Percentiles rank a stretch among this genome's conserved stretches.
phyloP scores from a whole-genome alignment of 768 basidiomycete species.

The Strobilomyces confusus region DNA sequence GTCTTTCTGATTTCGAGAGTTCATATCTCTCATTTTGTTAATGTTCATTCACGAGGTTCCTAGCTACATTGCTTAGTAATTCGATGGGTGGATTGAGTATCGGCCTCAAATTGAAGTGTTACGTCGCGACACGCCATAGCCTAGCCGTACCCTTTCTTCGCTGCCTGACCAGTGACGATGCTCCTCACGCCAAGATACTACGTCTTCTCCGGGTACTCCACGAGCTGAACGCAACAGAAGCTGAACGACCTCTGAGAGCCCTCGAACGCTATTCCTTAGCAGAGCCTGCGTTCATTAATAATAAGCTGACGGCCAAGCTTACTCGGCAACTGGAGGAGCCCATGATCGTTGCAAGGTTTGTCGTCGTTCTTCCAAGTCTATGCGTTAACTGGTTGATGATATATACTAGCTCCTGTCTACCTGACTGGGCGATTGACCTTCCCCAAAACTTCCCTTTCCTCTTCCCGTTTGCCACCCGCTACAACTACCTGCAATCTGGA shows the following conservation, averaged over 20 bases:
- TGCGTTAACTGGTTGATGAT: background rate
- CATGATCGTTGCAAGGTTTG: slow-evolving; percentile 96
- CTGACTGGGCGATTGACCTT: slow-evolving; percentile 95
- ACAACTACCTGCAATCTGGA: slow-evolving; percentile 96
- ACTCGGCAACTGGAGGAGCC: slow-evolving; percentile 95
- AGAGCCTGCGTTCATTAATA: slow-evolving; percentile 91
- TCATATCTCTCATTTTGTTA: no score
- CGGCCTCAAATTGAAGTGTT: no score
- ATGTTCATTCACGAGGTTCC: no score
- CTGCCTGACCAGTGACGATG: slow-evolving; percentile 80
- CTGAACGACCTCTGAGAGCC: slow-evolving; percentile 49
- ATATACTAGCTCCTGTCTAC: slow-evolving; percentile 83
- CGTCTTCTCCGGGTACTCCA: slow-evolving; percentile 85
- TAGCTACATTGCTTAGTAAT: no score
- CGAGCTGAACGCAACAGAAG: slow-evolving; percentile 72
- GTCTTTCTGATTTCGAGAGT: no score
- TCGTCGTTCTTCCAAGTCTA: slow-evolving; percentile 1
- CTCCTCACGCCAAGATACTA: slow-evolving; percentile 85
- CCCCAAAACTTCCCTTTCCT: slow-evolving; percentile 98
- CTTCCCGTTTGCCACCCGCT: slow-evolving; percentile 97
- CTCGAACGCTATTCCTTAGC: slow-evolving; percentile 56
- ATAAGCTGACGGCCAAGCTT: slow-evolving; percentile 97
- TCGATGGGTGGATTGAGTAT: no score
- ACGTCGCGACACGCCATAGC: no score
- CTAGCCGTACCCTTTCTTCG: slow-evolving; percentile 67